phyloP scores from a whole-genome alignment of 331 rosid species.

The Cydonia oblonga region DNA sequence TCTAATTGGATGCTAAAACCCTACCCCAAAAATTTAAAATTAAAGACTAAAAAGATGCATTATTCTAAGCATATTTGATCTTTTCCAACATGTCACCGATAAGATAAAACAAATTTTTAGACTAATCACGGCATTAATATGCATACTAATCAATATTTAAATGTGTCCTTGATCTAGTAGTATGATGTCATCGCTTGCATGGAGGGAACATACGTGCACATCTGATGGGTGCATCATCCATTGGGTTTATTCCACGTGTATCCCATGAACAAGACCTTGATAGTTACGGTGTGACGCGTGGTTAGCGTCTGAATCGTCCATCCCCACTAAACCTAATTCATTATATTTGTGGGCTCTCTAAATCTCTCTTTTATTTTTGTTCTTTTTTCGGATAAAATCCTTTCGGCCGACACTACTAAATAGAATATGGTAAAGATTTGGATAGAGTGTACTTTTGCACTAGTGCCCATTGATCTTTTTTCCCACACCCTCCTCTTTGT shows the following conservation, averaged over 20 bases:
- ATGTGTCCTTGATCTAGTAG: slow-evolving; percentile 20
- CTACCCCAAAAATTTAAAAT: background rate
- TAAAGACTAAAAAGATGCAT: background rate
- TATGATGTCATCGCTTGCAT: slow-evolving; percentile 31
- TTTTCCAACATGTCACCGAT: background rate
- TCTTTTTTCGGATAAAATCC: background rate
- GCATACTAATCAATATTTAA: background rate
- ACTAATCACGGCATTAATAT: too few relatives aligned
- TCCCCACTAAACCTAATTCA: background rate
- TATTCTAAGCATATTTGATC: background rate
- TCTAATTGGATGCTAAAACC: background rate
- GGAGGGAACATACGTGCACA: slow-evolving; percentile 24
- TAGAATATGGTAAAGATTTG: background rate
- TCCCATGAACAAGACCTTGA: background rate
- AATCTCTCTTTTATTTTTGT: background rate
- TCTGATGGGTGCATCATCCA: background rate
- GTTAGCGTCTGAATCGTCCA: slow-evolving; percentile 1
- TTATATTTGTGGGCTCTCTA: background rate
- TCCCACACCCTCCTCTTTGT: too few relatives aligned
- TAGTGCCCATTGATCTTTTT: background rate
- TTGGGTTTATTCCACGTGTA: slow-evolving; percentile 22
- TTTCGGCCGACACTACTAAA: slow-evolving; percentile 35
- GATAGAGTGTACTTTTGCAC: background rate
- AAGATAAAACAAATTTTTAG: background rate
- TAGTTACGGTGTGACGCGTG: slow-evolving; percentile 24